phyloP scores from a whole-genome alignment of 148 eudicot genomes.

The Euryodendron excelsum region DNA sequence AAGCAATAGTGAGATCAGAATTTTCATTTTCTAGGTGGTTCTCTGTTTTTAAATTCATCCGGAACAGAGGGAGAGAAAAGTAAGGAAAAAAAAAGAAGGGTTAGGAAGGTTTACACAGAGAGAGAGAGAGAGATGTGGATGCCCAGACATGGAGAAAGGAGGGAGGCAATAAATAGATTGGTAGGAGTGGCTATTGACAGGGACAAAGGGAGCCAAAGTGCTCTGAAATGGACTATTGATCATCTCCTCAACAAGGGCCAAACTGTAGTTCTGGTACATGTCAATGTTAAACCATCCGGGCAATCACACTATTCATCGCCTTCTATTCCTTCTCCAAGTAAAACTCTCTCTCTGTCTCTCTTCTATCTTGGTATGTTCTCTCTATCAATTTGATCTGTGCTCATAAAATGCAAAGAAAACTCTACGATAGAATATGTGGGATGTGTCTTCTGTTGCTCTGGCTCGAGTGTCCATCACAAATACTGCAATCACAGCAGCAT shows the following conservation, averaged over 20 bases:
- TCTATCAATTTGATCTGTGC: neutral
- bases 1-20: too few relatives aligned
- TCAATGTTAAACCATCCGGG: slow-evolving; percentile 37
- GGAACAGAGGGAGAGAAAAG: neutral
- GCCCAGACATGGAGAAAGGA: slow-evolving; percentile 13
- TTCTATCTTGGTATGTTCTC: neutral
- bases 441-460: too few relatives aligned
- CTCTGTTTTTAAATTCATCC: too few relatives aligned
- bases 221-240: slow-evolving; percentile 77
- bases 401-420: too few relatives aligned
- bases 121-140: neutral
- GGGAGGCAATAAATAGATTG: slow-evolving; percentile 18
- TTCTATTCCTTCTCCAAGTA: slow-evolving; percentile 18
- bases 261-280: slow-evolving; percentile 63
- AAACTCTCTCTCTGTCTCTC: neutral
- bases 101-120: too few relatives aligned
- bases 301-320: neutral
- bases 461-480: too few relatives aligned
- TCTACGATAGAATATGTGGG: too few relatives aligned
- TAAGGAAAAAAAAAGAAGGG: neutral
- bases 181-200: slow-evolving; percentile 71
- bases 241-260: slow-evolving; percentile 49
- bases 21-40: neutral
- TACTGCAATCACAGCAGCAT: too few relatives aligned
- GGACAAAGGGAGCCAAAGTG: slow-evolving; percentile 64